Percentiles rank a stretch among this genome's conserved stretches.
Conservation (phyloP, 2,329 filamentous ascomycete species). For the Paraphoma chrysanthemicola region DNA sequence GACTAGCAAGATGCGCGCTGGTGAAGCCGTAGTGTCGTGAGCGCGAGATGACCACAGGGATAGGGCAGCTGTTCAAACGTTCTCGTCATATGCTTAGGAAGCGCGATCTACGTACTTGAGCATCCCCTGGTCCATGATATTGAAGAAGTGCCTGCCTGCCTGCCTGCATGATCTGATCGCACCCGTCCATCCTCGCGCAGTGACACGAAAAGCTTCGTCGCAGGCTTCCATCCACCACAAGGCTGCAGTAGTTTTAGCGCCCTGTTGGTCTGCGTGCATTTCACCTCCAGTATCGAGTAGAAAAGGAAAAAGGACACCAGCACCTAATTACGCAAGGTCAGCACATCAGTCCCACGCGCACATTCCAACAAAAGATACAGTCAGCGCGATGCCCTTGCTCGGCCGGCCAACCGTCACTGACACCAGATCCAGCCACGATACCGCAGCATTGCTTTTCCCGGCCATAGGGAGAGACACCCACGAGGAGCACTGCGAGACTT, state of each 20-base stretch:
- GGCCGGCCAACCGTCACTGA: conserved; percentile 11
- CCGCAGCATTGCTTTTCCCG: conserved; percentile 22
- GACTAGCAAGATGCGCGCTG: conserved; percentile 34
- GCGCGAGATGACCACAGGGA: conserved; percentile 39
- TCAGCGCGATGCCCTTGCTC: conserved; percentile 27
- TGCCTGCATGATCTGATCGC: conserved; percentile 15
- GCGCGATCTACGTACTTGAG: conserved; percentile 42
- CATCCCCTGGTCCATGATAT: conserved; percentile 34
- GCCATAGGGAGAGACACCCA: conserved; percentile 12
- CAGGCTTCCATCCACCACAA: not conserved
- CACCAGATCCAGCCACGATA: conserved; percentile 23
- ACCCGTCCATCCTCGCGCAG: conserved; percentile 20
- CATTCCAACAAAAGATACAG: conserved; percentile 26
- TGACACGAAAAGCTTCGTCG: conserved; percentile 19
- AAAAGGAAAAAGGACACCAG: not conserved
- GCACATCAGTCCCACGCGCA: conserved; percentile 10
- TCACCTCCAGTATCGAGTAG: conserved; percentile 3
- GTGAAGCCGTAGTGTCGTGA: conserved; percentile 35
- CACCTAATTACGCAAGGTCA: conserved; percentile 13
- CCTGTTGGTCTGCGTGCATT: not conserved
- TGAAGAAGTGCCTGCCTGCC: conserved; percentile 22
- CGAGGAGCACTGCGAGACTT: not conserved
- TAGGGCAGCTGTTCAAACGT: conserved; percentile 35
- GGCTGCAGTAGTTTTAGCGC: not conserved
- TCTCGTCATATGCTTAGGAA: conserved; percentile 32